Evolutionary conservation across 768 basidiomycete genomes (phyloP).

Genomic region (Collybia nuda): DNA sequence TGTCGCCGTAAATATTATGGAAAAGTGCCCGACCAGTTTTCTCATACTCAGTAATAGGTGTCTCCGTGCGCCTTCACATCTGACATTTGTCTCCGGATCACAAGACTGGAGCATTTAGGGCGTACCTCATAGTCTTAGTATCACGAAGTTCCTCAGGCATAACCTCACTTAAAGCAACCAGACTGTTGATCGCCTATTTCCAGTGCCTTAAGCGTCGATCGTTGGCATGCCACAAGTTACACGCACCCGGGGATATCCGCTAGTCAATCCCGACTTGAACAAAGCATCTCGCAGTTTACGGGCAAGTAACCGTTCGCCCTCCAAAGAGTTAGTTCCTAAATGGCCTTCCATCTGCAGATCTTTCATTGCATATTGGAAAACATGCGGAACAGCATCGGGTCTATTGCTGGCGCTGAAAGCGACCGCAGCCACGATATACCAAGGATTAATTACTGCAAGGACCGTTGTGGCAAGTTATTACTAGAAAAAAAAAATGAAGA

Average conservation of each 20-base stretch:
- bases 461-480: not conserved
- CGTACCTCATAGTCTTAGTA: conserved; percentile 39
- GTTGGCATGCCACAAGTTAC: not conserved
- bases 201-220: not conserved
- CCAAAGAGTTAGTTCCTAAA: conserved; percentile 12
- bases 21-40: conserved; percentile 44
- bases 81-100: not conserved
- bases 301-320: conserved; percentile 42
- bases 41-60: conserved; percentile 42
- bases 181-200: conserved; percentile 55
- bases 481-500: too few species aligned
- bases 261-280: conserved; percentile 58
- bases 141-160: conserved; percentile 56
- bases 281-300: conserved; percentile 61
- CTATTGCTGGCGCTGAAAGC: conserved; percentile 59
- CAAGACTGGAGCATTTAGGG: not conserved
- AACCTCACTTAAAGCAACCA: conserved; percentile 47
- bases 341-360: conserved; percentile 34
- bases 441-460: conserved; percentile 39
- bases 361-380: conserved; percentile 49
- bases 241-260: conserved; percentile 58
- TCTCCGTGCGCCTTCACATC: conserved; percentile 34
- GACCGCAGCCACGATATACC: conserved; percentile 60
- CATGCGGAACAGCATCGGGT: conserved; percentile 54
- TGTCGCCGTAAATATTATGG: conserved; percentile 53